Conservation (phyloP, 192 early-diverging fungal genomes). For the Coemansia aciculifera region DNA sequence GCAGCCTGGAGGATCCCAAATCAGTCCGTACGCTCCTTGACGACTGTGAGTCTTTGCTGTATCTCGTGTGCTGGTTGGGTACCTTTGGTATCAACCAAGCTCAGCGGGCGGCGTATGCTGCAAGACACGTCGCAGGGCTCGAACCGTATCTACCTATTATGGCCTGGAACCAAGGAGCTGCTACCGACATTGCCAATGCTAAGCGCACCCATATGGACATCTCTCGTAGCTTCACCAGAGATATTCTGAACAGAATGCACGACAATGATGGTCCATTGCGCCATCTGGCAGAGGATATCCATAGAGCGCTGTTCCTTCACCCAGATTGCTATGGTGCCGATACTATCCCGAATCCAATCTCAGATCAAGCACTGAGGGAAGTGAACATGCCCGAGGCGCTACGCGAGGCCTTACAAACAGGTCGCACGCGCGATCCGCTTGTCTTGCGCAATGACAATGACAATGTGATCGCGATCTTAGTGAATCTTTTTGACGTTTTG, state of each 20-base stretch:
- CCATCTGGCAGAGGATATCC: background rate
- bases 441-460: background rate
- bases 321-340: background rate
- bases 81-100: too few relatives aligned
- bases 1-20: background rate
- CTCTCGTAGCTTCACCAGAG: too few relatives aligned
- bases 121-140: too few relatives aligned
- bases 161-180: background rate
- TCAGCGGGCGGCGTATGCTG: too few relatives aligned
- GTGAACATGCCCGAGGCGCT: background rate
- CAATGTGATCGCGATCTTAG: background rate
- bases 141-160: background rate
- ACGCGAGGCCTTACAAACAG: background rate
- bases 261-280: background rate
- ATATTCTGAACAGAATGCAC: background rate
- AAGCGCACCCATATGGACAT: too few relatives aligned
- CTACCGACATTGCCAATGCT: too few relatives aligned
- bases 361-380: background rate
- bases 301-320: background rate
- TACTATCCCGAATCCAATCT: background rate
- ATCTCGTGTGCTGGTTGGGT: too few relatives aligned
- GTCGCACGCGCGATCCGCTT: background rate
- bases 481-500: background rate
- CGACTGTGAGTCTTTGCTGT: slow-evolving; percentile 9
- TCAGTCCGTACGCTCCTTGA: slow-evolving; percentile 12